These are phyloP conservation scores for Tulasnella sp. DNA, from an alignment of 768 basidiomycete species.

Conservation along the genomic window DNA sequence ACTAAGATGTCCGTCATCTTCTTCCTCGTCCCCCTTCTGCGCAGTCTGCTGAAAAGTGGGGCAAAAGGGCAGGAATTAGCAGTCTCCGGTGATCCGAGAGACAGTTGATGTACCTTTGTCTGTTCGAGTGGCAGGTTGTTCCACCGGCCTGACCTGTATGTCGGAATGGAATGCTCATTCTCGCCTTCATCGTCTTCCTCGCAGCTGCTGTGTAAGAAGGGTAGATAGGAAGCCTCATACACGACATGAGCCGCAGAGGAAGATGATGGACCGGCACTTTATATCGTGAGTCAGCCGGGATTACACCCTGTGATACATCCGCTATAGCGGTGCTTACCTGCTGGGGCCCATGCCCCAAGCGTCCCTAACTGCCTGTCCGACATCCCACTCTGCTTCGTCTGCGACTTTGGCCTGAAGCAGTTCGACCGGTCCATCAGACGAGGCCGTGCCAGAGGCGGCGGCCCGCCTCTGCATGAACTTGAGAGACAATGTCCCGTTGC, in stretches of 20 bases:
- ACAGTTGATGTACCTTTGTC: not conserved
- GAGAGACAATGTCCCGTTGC: slow-evolving; percentile 14
- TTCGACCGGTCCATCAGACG: not conserved
- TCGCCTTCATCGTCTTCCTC: not conserved
- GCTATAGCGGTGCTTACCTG: not conserved
- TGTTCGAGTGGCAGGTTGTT: not conserved
- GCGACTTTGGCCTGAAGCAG: slow-evolving; percentile 10
- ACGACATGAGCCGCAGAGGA: not conserved
- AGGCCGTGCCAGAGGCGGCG: not conserved
- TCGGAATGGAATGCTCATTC: not conserved
- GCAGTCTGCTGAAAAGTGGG: not conserved
- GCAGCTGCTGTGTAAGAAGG: slow-evolving; percentile 2
- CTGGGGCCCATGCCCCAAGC: slow-evolving; percentile 5
- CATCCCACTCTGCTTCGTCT: slow-evolving; percentile 17
- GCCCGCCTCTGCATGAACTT: slow-evolving; percentile 16
- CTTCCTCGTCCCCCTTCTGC: not conserved
- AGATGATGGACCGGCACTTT: not conserved
- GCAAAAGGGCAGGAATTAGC: not conserved
- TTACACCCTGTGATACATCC: not conserved
- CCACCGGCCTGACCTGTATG: slow-evolving; percentile 1
- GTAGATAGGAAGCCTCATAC: slow-evolving; percentile 16
- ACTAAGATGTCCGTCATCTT: not conserved
- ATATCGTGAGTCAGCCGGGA: not conserved
- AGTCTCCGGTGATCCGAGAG: not conserved
- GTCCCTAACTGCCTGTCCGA: slow-evolving; percentile 3